phyloP scores from a whole-genome alignment of 2,329 filamentous ascomycete species.

The Pseudopyrenochaeta lycopersici region DNA sequence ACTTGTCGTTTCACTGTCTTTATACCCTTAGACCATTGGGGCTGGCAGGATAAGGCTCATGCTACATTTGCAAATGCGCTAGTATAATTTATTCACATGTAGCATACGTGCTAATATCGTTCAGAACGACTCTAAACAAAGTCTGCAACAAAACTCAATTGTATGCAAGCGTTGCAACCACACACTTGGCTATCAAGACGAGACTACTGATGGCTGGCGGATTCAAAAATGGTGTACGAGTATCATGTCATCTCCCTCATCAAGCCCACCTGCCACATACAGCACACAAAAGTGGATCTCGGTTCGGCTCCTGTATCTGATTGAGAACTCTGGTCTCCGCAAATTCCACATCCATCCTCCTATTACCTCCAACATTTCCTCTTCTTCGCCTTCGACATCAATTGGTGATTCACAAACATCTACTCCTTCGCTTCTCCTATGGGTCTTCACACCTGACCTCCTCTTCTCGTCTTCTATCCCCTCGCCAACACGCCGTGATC shows the following conservation, averaged over 20 bases:
- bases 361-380: background rate
- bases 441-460: constrained; percentile 69
- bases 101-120: constrained; percentile 18
- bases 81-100: background rate
- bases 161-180: constrained; percentile 52
- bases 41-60: constrained; percentile 42
- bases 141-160: constrained; percentile 20
- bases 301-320: constrained; percentile 64
- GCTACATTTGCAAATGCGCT: constrained; percentile 34
- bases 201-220: constrained; percentile 56
- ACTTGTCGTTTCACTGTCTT: constrained; percentile 45
- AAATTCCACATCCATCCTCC: constrained; percentile 63
- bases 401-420: background rate
- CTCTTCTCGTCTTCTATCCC: constrained; percentile 61
- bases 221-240: constrained; percentile 60
- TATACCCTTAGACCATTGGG: constrained; percentile 41
- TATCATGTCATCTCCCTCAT: constrained; percentile 23
- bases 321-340: constrained; percentile 64
- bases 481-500: constrained; percentile 36
- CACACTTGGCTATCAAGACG: constrained; percentile 53
- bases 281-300: constrained; percentile 57
- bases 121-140: constrained; percentile 12
- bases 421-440: constrained; percentile 54
- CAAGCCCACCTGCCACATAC: constrained; percentile 24
- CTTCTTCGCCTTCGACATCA: background rate